Conservation (phyloP, 1,139 yeast species). For the Nadsonia starkeyi-henricii region DNA sequence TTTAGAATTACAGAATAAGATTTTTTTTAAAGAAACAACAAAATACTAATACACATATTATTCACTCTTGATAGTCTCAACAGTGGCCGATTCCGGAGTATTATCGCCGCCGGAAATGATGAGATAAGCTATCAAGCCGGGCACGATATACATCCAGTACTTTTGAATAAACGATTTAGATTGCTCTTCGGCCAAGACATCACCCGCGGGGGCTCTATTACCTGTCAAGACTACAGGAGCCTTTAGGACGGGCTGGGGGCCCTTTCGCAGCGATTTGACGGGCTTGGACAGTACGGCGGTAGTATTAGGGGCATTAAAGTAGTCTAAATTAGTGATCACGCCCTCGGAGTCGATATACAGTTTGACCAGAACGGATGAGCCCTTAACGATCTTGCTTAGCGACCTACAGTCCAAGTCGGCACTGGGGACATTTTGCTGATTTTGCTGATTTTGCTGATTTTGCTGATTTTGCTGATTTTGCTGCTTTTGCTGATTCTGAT, state of each 20-base stretch:
- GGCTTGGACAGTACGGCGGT: conserved; percentile 6
- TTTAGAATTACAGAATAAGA: neutral
- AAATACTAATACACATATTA: neutral
- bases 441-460: too few relatives aligned
- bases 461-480: too few relatives aligned
- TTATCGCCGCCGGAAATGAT: neutral
- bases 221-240: conserved; percentile 18
- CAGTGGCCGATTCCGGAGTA: neutral
- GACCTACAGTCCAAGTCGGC: neutral
- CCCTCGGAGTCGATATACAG: conserved; percentile 1
- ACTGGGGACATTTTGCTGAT: too few relatives aligned
- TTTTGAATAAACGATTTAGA: conserved; percentile 23
- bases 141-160: conserved; percentile 26
- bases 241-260: conserved; percentile 16
- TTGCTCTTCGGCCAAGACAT: conserved; percentile 12
- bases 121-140: conserved; percentile 15
- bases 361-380: neutral
- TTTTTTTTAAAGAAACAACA: neutral
- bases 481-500: too few relatives aligned
- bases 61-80: neutral
- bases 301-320: neutral
- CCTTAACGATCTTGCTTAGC: neutral
- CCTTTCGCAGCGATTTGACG: conserved; percentile 5
- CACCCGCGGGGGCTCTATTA: conserved; percentile 11
- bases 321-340: conserved; percentile 1